Evolutionary conservation across 1,139 yeast species (phyloP).

Genomic region (Neolecta irregularis): DNA sequence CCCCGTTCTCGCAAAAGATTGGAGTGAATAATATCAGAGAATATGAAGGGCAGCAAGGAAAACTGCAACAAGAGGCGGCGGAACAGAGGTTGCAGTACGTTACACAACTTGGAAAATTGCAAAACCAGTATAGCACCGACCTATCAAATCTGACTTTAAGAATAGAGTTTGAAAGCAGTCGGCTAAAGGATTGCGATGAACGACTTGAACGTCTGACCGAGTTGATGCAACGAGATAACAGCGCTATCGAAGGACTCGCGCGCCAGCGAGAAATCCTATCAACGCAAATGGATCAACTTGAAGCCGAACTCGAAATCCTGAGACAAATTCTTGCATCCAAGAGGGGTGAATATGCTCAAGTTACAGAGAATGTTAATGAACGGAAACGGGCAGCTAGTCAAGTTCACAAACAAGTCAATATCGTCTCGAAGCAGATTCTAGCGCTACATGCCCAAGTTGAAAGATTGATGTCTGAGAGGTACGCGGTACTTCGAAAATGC

Average conservation of each 20-base stretch:
- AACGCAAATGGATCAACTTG: slow-evolving; percentile 31
- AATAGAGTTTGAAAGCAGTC: slow-evolving; percentile 46
- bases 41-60: slow-evolving; percentile 54
- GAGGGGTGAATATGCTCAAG: background rate
- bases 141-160: slow-evolving; percentile 3
- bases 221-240: slow-evolving; percentile 27
- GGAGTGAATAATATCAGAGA: slow-evolving; percentile 41
- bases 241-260: slow-evolving; percentile 24
- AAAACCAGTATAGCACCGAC: slow-evolving; percentile 30
- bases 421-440: slow-evolving; percentile 25
- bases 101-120: slow-evolving; percentile 45
- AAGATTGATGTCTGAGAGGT: slow-evolving; percentile 41
- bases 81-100: slow-evolving; percentile 49
- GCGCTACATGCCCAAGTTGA: slow-evolving; percentile 40
- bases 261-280: slow-evolving; percentile 27
- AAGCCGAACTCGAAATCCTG: slow-evolving; percentile 37
- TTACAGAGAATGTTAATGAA: slow-evolving; percentile 5
- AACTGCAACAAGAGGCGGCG: slow-evolving; percentile 41
- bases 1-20: slow-evolving; percentile 36
- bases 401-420: slow-evolving; percentile 8
- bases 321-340: slow-evolving; percentile 22
- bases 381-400: slow-evolving; percentile 3
- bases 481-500: slow-evolving; percentile 52
- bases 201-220: slow-evolving; percentile 31
- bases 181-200: slow-evolving; percentile 34